Evolutionary conservation across 345 rosid species (phyloP), one percentile per base, ranked within the genome.

Genomic region (Nephelium lappaceum): DNA sequence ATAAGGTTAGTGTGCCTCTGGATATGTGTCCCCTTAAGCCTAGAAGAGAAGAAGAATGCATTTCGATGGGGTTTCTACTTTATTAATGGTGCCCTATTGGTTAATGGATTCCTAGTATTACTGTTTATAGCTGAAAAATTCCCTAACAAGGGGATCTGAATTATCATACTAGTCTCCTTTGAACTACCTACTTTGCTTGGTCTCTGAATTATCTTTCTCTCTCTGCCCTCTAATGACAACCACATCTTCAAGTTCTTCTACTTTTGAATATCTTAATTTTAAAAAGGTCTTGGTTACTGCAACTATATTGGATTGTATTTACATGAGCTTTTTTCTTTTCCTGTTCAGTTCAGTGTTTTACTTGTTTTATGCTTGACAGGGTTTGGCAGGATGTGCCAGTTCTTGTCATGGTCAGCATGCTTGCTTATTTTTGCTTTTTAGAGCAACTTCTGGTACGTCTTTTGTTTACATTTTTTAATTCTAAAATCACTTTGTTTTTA

Each of bases 391-490:
- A 88, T 74, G 83, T 82, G 15, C 91, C 93, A 41, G 74, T 86
- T 80, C 95, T 92, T 69, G 86, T 90, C 77, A 83, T 90, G 83
- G 86, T 88, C 81, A 92, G 92, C 83, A 88, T 90, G 90, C 88
- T 92, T 41, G 92, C 89, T 3, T 92, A 92, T 81, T 90, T 90
- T 65, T 89, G 90, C 84, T 87, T 88, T 81, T 78, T 92, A 51
- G 95, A 90, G 88, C 91, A 90, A 81, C 85, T 92, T 78, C 80
- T 92, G 86, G 79, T 88, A 76, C 11, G 23, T 47, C 5, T 14
- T 60, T 69, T 11, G 2, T 42, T 38, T 12, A 41, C 12, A 8
- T 45, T 45, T 45, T 67, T 55, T 38, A 41, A 14, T 31, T 65
- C 41, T 55, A 15, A 24, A 62, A 68, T 76, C 38, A 27, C 78